A percentile compares a stretch with the other conserved stretches of the same genome.
These are phyloP conservation scores for Blastomyces parvus DNA, from an alignment of 2,329 filamentous ascomycete species.

Conservation along the genomic window DNA sequence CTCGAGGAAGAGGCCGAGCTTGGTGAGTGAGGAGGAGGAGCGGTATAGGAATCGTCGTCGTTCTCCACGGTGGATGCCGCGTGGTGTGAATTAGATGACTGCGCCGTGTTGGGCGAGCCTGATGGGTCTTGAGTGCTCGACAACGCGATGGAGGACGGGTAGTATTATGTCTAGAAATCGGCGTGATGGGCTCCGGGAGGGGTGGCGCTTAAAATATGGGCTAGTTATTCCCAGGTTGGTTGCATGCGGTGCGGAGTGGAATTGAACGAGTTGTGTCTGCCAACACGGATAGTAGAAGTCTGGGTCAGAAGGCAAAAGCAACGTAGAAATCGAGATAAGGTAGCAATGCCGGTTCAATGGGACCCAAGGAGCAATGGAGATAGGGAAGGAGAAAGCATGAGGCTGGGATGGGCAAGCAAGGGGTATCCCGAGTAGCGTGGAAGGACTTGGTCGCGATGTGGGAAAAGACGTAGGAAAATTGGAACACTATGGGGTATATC, in stretches of 20 bases:
- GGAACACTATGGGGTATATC: background rate
- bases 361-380: background rate
- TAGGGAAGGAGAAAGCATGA: background rate
- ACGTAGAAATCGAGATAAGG: background rate
- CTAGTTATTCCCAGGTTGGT: background rate
- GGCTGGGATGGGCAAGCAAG: background rate
- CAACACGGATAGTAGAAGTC: background rate
- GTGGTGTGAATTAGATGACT: slow-evolving; percentile 25
- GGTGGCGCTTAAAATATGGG: background rate
- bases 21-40: slow-evolving; percentile 28
- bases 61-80: slow-evolving; percentile 33
- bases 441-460: background rate
- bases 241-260: background rate
- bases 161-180: background rate
- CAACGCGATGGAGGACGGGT: slow-evolving; percentile 22
- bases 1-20: slow-evolving; percentile 37
- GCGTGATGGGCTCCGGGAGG: background rate
- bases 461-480: background rate
- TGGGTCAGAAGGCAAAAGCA: background rate
- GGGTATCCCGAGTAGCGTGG: background rate
- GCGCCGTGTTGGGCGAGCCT: slow-evolving; percentile 38
- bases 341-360: background rate
- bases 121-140: slow-evolving; percentile 23
- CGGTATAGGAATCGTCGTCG: slow-evolving; percentile 31
- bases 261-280: background rate